Percentiles rank a stretch among this genome's conserved stretches.
Conservation (phyloP, 1,139 yeast genomes). For the Kurtzmaniella quercitrusa region DNA sequence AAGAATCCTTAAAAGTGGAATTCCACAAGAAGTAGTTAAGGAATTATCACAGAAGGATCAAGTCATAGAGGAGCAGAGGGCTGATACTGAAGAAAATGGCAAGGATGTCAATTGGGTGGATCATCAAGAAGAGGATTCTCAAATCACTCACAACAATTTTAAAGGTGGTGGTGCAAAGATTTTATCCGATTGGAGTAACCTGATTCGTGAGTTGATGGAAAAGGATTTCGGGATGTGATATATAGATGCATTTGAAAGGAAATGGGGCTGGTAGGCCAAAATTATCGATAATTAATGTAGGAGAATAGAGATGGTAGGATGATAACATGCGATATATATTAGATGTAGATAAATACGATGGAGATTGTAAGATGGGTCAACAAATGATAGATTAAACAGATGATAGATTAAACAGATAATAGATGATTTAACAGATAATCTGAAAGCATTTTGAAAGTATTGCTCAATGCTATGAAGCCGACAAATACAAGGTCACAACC, state of each 20-base stretch:
- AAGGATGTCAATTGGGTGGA: not conserved
- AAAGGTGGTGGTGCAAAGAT: not conserved
- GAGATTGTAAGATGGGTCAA: too few species aligned
- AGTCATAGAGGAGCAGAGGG: conserved; percentile 31
- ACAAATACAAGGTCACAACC: too few species aligned
- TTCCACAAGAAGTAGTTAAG: conserved; percentile 25
- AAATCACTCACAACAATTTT: not conserved
- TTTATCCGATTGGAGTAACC: not conserved
- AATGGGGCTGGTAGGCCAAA: too few species aligned
- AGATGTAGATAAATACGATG: too few species aligned
- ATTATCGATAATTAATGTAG: too few species aligned
- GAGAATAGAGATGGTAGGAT: too few species aligned
- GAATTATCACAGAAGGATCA: conserved; percentile 40
- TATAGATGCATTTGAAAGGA: not conserved
- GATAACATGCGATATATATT: too few species aligned
- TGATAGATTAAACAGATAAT: too few species aligned
- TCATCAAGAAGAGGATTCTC: not conserved
- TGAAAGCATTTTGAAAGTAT: too few species aligned
- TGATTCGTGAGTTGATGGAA: not conserved
- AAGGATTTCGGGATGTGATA: not conserved
- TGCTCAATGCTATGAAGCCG: too few species aligned
- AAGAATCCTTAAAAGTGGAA: conserved; percentile 21
- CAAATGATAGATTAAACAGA: too few species aligned
- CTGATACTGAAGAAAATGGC: not conserved
- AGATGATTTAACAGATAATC: too few species aligned